phyloP scores from a whole-genome alignment of 1,139 yeast species.

The Candida glucosophila region DNA sequence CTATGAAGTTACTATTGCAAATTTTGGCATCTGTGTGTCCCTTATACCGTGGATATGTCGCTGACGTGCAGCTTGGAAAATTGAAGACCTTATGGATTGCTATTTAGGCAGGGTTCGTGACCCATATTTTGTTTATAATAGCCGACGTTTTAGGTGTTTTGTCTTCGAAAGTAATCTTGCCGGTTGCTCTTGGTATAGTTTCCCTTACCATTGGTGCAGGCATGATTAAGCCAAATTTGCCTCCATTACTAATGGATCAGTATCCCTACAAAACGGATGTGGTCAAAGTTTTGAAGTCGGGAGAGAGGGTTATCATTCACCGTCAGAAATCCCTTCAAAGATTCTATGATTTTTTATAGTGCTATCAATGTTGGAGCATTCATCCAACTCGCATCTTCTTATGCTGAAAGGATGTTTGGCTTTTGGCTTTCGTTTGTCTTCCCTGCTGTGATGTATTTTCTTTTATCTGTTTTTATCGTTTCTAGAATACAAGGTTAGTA shows the following conservation, averaged over 20 bases:
- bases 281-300: slow-evolving; percentile 49
- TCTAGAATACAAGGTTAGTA: slow-evolving; percentile 28
- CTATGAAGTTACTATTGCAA: slow-evolving; percentile 27
- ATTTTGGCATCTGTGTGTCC: slow-evolving; percentile 38
- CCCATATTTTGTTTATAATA: slow-evolving; percentile 22
- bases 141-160: slow-evolving; percentile 34
- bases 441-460: slow-evolving; percentile 43
- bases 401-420: slow-evolving; percentile 59
- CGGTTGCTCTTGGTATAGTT: slow-evolving; percentile 28
- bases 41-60: slow-evolving; percentile 33
- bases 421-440: slow-evolving; percentile 69
- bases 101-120: slow-evolving; percentile 16
- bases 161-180: slow-evolving; percentile 21
- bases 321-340: slow-evolving; percentile 65
- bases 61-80: slow-evolving; percentile 35
- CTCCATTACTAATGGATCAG: slow-evolving; percentile 47
- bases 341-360: slow-evolving; percentile 71
- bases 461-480: slow-evolving; percentile 37
- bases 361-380: slow-evolving; percentile 76
- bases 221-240: slow-evolving; percentile 41
- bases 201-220: slow-evolving; percentile 37
- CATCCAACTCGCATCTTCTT: slow-evolving; percentile 70
- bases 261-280: slow-evolving; percentile 45
- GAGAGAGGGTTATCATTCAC: slow-evolving; percentile 63
- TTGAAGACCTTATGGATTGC: slow-evolving; percentile 35